Base-by-base conservation (phyloP, 768 basidiomycete species). In the Boletales sp. region DNA sequence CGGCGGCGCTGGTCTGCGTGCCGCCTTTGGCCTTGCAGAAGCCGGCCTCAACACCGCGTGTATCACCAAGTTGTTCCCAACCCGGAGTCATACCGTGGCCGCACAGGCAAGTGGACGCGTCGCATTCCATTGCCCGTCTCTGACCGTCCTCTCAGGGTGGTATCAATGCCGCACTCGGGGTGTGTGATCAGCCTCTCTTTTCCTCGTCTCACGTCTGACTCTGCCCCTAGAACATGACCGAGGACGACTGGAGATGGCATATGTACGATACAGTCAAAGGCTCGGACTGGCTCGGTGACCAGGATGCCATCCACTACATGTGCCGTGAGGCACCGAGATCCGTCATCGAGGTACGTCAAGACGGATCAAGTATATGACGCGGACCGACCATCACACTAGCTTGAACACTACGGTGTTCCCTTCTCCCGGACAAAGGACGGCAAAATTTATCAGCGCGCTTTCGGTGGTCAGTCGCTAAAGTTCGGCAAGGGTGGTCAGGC, bases 251-350 rank as follows among this genome's bases (percentile, higher is more conserved):
- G 94, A 76, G 94, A 72, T 96, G 94, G 94, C 94, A 96, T 67
- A 96, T 95, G 93, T 95, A 93, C 64, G 91, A 92, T 66, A 93
- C 90, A 45, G 91, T 98, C 50, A 99, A 99, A 79, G 96, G 96
- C 55, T 96, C 94, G 46, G 96, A 99, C 74, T 99, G 96, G 96
- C 85, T 98, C 35, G 96, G 96, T 70, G 96, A 99, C 75, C 94
- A 94, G 73, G 96, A 99, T 64, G 96, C 96, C 43, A 98, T 99
- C 60, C 96, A 98, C 66, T 99, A 98, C 75, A 99, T 99, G 96
- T 96, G 93, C 70, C 79, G 93, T 34, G 96, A 99, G 71, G 96
- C 96, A 37, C 95, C 94, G 46, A 78, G 84, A 68, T 87, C 90
- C 32, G 94, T 97, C 56, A 83, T 94, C 44, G 94, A 97, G 81